Percentiles rank a stretch among this genome's conserved stretches.
Conservation (phyloP, 2,329 filamentous ascomycete species). For the Hyphodiscus sp. region DNA sequence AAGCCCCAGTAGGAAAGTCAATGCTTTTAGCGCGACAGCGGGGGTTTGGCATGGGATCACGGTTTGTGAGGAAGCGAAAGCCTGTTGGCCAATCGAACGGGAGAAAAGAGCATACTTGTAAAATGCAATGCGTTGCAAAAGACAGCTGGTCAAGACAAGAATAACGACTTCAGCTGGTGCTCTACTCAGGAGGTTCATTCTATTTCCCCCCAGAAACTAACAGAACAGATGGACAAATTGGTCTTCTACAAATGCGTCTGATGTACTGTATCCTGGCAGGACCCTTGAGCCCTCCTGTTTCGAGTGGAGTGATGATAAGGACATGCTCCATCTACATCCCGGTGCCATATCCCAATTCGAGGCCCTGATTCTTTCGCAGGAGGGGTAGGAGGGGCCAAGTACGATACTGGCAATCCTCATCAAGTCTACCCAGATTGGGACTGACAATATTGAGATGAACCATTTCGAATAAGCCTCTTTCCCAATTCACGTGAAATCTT, state of each 20-base stretch:
- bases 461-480: not conserved
- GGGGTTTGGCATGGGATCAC: not conserved
- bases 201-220: not conserved
- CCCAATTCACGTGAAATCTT: not conserved
- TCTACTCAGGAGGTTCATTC: not conserved
- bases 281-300: conserved; percentile 12
- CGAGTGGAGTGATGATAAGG: conserved; percentile 11
- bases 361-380: conserved; percentile 5
- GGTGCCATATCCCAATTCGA: not conserved
- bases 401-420: not conserved
- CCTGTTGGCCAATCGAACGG: not conserved
- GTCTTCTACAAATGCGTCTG: not conserved
- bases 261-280: not conserved
- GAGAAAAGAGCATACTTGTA: not conserved
- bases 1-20: not conserved
- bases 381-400: conserved; percentile 3
- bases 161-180: not conserved
- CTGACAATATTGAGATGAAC: not conserved
- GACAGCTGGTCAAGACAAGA: not conserved
- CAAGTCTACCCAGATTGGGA: not conserved
- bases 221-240: not conserved
- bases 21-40: not conserved
- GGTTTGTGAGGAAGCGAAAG: not conserved
- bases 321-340: conserved; percentile 14
- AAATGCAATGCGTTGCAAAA: not conserved